Conservation (phyloP, 129 eudicot genomes). For the Daucus carota region DH1_v3.0 NC_030387.2:3195001-3195500, state of each 20-base stretch:
- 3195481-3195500: conserved; percentile 50
- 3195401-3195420: conserved; percentile 37
- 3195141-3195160: conserved; percentile 59
- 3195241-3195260: conserved; percentile 92
- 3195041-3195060: conserved; percentile 52
- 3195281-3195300: conserved; percentile 55
- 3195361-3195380: conserved; percentile 61
- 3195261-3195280: conserved; percentile 51
- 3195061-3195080: conserved; percentile 76
- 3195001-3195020: conserved; percentile 89
- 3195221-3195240: conserved; percentile 43
- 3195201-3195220: conserved; percentile 78
- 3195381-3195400: conserved; percentile 62
- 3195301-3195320: conserved; percentile 78
- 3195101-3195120: conserved; percentile 63
- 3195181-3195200: conserved; percentile 66
- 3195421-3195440: conserved; percentile 30
- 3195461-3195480: conserved; percentile 26
- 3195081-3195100: conserved; percentile 61
- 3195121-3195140: conserved; percentile 89
- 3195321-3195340: conserved; percentile 79
- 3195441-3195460: conserved; percentile 55
- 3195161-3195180: conserved; percentile 61
- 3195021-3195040: conserved; percentile 51
- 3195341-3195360: conserved; percentile 45